phyloP scores from a whole-genome alignment of 495 filamentous ascomycete genomes.

The Neurospora discreta region DNA sequence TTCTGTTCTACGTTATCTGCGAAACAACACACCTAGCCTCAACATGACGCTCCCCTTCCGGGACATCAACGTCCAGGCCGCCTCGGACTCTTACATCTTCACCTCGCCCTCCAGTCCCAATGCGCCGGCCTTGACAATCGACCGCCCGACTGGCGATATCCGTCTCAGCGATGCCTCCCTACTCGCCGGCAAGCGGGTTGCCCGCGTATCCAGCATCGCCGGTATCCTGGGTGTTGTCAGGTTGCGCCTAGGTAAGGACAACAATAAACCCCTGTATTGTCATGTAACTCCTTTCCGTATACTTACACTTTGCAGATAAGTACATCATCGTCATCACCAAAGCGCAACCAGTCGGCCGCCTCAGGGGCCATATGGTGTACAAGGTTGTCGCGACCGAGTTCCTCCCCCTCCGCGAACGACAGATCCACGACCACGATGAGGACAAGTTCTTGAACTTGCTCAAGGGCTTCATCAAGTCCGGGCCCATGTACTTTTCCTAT shows the following conservation, averaged over 20 bases:
- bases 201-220: constrained; percentile 63
- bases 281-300: not conserved
- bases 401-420: constrained; percentile 83
- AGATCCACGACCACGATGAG: constrained; percentile 84
- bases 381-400: constrained; percentile 85
- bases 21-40: not conserved
- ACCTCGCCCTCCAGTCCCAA: constrained; percentile 87
- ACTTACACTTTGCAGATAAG: constrained; percentile 53
- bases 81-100: constrained; percentile 87
- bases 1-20: not conserved
- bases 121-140: constrained; percentile 75
- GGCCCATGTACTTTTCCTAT: constrained; percentile 97
- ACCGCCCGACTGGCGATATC: constrained; percentile 86
- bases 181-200: constrained; percentile 67
- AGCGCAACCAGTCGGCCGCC: constrained; percentile 75
- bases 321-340: constrained; percentile 96
- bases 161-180: constrained; percentile 69
- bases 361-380: constrained; percentile 91
- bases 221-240: constrained; percentile 89
- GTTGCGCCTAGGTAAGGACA: constrained; percentile 65
- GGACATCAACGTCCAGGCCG: constrained; percentile 92
- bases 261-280: not conserved
- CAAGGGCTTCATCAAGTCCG: constrained; percentile 62
- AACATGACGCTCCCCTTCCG: constrained; percentile 66
- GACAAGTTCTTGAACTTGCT: constrained; percentile 77